Base-by-base conservation (phyloP, 129 eudicot species). In the Daucus carota region DNA sequence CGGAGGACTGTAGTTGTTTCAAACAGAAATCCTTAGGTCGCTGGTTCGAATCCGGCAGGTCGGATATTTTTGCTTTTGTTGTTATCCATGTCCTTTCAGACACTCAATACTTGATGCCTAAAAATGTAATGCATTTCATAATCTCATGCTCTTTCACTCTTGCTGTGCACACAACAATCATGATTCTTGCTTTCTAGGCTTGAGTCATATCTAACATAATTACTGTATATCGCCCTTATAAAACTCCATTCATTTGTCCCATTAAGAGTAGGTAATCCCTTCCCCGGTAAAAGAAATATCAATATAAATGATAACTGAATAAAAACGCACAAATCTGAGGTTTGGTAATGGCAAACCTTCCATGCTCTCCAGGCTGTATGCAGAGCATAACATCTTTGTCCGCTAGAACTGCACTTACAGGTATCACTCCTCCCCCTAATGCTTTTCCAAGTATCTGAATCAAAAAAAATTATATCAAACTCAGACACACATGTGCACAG, bases 21-120 rank as follows among this genome's bases (percentile, higher is more conserved):
- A 22, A 22, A n/a, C 62, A 0, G 62, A 2, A 28, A 92, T 92
- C 96, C 97, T 92, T 92, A 92, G 97, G 97, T 92, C 96, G 84
- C 96, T 92, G 93, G 97, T 92, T 92, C 96, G 91, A 89, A 92
- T 89, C 96, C 93, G 97, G 96, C 82, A 90, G 96, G 98, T 90
- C 98, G 96, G 96, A 93, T 12, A n/a, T n/a, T n/a, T n/a, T n/a
- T n/a, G n/a, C n/a, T n/a, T n/a, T n/a, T n/a, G n/a, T n/a, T n/a
- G n/a, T n/a, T n/a, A n/a, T n/a, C n/a, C n/a, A n/a, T n/a, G n/a
- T n/a, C n/a, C n/a, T n/a, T n/a, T n/a, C n/a, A n/a, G n/a, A n/a
- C n/a, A n/a, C n/a, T n/a, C n/a, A n/a, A n/a, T n/a, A n/a, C n/a
- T n/a, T n/a, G n/a, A n/a, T n/a, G n/a, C n/a, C n/a, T n/a, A n/a